A percentile compares a stretch with the other conserved stretches of the same genome.
These are phyloP conservation scores for Penicillium parvum DNA, from an alignment of 495 filamentous ascomycete species.

Conservation along the genomic window DNA sequence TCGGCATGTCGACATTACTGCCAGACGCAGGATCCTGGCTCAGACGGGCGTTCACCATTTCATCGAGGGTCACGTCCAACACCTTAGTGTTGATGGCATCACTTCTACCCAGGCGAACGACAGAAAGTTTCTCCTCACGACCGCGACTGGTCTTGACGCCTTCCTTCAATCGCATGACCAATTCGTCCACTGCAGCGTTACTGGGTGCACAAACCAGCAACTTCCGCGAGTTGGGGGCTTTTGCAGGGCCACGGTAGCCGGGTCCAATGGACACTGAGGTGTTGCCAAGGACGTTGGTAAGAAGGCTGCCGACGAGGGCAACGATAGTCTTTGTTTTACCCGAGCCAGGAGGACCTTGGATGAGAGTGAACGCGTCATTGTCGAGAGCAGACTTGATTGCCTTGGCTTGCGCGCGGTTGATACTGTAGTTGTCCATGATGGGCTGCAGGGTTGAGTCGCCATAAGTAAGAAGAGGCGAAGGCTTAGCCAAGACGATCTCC, in stretches of 20 bases:
- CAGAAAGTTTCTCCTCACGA: constrained; percentile 63
- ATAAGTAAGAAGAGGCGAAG: constrained; percentile 79
- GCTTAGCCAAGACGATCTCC: constrained; percentile 82
- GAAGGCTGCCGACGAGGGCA: constrained; percentile 85
- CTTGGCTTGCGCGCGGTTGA: constrained; percentile 88
- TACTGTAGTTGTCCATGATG: constrained; percentile 67
- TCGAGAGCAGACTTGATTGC: constrained; percentile 87
- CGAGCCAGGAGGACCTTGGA: constrained; percentile 93
- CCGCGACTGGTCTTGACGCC: constrained; percentile 79
- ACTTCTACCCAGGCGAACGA: constrained; percentile 85
- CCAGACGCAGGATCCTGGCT: constrained; percentile 34
- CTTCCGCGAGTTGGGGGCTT: constrained; percentile 60
- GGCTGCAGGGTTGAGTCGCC: constrained; percentile 62
- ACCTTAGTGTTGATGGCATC: constrained; percentile 92
- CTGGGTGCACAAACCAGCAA: constrained; percentile 92
- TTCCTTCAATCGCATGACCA: constrained; percentile 87
- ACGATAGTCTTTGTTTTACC: constrained; percentile 98
- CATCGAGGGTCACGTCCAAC: constrained; percentile 88
- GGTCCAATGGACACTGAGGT: constrained; percentile 21
- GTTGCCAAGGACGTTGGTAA: constrained; percentile 57
- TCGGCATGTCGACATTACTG: constrained; percentile 55
- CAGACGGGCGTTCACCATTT: constrained; percentile 74
- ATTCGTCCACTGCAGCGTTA: constrained; percentile 94
- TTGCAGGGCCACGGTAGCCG: constrained; percentile 12
- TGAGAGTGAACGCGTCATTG: constrained; percentile 92